phyloP scores from a whole-genome alignment of 441 rosid genomes.

The Metrosideros polymorpha region DNA sequence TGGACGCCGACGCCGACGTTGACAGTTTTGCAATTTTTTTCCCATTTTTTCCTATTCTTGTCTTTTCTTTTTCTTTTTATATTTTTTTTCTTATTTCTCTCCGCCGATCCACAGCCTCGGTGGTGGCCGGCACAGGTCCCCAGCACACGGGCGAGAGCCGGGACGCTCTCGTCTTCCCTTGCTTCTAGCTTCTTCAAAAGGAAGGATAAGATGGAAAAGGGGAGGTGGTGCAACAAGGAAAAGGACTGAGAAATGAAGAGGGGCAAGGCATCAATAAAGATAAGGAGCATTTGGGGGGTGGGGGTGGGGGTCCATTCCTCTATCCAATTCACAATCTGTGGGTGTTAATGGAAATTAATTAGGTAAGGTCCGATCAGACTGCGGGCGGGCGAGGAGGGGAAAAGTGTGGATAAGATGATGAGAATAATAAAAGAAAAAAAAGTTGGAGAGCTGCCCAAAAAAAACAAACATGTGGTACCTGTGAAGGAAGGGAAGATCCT shows the following conservation, averaged over 20 bases:
- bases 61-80: not conserved
- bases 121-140: accelerated
- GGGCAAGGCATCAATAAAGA: not conserved
- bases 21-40: not conserved
- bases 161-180: not conserved
- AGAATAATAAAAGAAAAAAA: not conserved
- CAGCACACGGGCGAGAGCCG: accelerated
- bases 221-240: not conserved
- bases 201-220: not conserved
- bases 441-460: not conserved
- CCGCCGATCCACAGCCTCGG: accelerated
- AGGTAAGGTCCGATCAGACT: not conserved
- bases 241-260: not conserved
- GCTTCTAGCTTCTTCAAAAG: not conserved
- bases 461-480: constrained; percentile 4
- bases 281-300: not conserved
- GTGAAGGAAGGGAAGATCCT: not conserved
- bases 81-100: not conserved
- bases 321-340: not conserved
- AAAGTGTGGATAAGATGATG: constrained; percentile 1
- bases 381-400: not conserved
- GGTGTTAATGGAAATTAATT: not conserved
- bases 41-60: not conserved
- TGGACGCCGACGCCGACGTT: accelerated
- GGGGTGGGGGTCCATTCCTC: not conserved